A percentile compares a stretch with the other conserved stretches of the same genome.
Evolutionary conservation across 176 grass and related monocot species (phyloP).

Genomic region (Musa itinerans): DNA sequence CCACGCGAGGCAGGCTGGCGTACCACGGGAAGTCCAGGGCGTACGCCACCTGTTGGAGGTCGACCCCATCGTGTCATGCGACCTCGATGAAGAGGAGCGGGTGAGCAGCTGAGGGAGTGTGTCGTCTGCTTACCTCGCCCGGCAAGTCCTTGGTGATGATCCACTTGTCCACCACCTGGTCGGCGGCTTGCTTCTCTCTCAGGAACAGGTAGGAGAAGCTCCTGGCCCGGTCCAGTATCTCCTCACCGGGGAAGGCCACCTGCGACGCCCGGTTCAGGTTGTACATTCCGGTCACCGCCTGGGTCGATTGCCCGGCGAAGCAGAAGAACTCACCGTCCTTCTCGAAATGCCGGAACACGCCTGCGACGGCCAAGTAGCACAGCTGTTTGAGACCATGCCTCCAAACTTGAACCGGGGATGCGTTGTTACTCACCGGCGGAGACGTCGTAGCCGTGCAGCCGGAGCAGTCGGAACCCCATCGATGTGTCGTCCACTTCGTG

Average conservation of each 20-base stretch:
- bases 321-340: constrained; percentile 83
- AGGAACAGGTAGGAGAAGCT: constrained; percentile 41
- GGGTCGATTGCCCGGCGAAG: constrained; percentile 77
- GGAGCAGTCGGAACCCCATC: constrained; percentile 81
- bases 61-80: too few relatives aligned
- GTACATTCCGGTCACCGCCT: constrained; percentile 91
- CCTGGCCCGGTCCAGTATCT: constrained; percentile 37
- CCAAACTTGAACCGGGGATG: neutral
- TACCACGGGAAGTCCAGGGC: constrained; percentile 79
- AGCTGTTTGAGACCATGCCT: neutral
- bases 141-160: constrained; percentile 55
- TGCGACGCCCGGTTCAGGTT: constrained; percentile 72
- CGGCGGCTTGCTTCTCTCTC: constrained; percentile 29
- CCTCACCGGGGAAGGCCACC: constrained; percentile 39
- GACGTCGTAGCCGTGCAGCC: constrained; percentile 66
- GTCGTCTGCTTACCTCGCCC: constrained; percentile 40
- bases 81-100: too few relatives aligned
- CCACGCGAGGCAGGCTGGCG: constrained; percentile 60
- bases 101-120: neutral
- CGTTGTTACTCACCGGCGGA: constrained; percentile 41
- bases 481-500: constrained; percentile 75
- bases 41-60: constrained; percentile 48
- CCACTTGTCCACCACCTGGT: constrained; percentile 50
- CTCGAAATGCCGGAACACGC: constrained; percentile 75
- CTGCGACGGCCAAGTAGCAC: constrained; percentile 20